Evolutionary conservation across 768 basidiomycete genomes (phyloP).

Genomic region (Amanita molliuscula): DNA sequence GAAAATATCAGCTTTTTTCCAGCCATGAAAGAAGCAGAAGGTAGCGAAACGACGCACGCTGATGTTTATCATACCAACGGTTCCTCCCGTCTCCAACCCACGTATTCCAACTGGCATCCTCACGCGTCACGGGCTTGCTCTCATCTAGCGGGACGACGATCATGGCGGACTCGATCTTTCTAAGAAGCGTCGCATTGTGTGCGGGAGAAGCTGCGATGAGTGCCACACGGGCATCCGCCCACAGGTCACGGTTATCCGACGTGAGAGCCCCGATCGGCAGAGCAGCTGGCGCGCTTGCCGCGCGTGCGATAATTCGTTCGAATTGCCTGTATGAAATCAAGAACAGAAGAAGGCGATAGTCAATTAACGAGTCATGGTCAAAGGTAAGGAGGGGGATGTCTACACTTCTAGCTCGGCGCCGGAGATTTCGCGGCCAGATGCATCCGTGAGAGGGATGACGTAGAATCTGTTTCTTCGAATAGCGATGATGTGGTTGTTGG

Average conservation of each 20-base stretch:
- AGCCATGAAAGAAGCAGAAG: background rate
- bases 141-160: constrained; percentile 84
- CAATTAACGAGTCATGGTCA: background rate
- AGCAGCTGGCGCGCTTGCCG: constrained; percentile 32
- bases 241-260: constrained; percentile 79
- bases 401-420: constrained; percentile 75
- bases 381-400: constrained; percentile 10
- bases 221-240: constrained; percentile 66
- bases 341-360: background rate
- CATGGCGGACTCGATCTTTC: constrained; percentile 84
- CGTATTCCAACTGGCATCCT: constrained; percentile 69
- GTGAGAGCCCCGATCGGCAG: constrained; percentile 76
- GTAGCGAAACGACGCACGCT: constrained; percentile 41
- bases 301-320: constrained; percentile 52
- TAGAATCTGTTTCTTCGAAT: constrained; percentile 89
- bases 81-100: constrained; percentile 92
- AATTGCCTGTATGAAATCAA: constrained; percentile 38
- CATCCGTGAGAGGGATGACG: constrained; percentile 60
- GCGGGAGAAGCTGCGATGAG: constrained; percentile 47
- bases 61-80: constrained; percentile 96
- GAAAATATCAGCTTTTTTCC: background rate
- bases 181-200: constrained; percentile 55
- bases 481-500: constrained; percentile 84
- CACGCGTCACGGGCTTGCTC: constrained; percentile 66
- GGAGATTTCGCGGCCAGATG: constrained; percentile 59